Base-by-base conservation (phyloP, 2,329 filamentous ascomycete species). In the Xylariaceae sp. region DNA sequence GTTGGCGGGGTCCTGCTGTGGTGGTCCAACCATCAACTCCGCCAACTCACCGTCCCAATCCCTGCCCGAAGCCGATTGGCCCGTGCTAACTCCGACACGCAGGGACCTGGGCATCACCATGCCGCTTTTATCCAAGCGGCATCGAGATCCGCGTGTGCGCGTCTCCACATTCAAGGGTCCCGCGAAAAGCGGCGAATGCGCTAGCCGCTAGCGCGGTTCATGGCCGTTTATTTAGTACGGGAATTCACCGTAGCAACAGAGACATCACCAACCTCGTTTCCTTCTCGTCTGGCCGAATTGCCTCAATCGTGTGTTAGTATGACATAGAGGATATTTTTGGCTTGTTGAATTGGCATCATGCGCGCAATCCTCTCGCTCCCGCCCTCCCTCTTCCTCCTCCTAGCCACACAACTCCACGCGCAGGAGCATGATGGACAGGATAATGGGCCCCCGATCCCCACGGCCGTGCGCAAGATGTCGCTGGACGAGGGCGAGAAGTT, bases 401-500 rank as follows among this genome's bases (percentile, higher is more conserved):
- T 80, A 50, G 70, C 75, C 2, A 72, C 73, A 1, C 74, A 77
- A 51, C 67, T 74, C 11, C 65, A 67, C 2, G 74, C 75, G 3
- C 58, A 59, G 35, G 52, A 53, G 10, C 51, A 39, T 48, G 45
- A 37, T 30, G 34, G 11, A 41, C 39, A 58, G 37, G 72, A 61
- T 17, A 34, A 69, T 69, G 54, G 66, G 60, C 60, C 65, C n/a
- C 51, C 49, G 51, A 65, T 74, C 4, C 88, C 88, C 0, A 80
- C 82, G 1, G 88, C 83, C 0, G 79, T 92, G 57, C 83, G 82
- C 69, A 92, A 92, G 70, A 89, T 92, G 83, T 79, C 84, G 51
- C 78, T 79, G 4, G 86, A 91, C 69, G 82, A 84, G 53, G 83
- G 83, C 61, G 87, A 90, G 70, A 94, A 90, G 79, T 87, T 93